Evolutionary conservation across 2,329 filamentous ascomycete species (phyloP), one percentile per base, ranked within the genome.

Genomic region (Aureobasidium sp.): DNA sequence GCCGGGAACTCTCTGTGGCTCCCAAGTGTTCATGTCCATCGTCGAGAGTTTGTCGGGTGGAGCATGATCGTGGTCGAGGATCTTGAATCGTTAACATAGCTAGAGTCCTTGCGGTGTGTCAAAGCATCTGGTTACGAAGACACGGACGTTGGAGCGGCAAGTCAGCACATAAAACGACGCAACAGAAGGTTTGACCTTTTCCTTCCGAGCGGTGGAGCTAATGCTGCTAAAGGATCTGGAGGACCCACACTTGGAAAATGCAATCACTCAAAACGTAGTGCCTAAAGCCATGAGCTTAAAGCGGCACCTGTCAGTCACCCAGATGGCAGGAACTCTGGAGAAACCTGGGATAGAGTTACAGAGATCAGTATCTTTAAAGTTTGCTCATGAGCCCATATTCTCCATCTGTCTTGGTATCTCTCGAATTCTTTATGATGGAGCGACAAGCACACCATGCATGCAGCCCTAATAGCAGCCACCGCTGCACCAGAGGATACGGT

Each of bases 81-180:
- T 14, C 19, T 22, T 14, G 24, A 12, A 39, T 40, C 12, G 3
- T 50, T 50, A 50, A 50, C 47, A 50, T 50, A 40, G 47, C 16
- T 19, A 38, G 8, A 38, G 24, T 10, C 7, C 17, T 24, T 30
- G 16, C 16, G n/a, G 25, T 24, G 35, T 40, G 24, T 27, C 35
- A 40, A 50, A 22, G 34, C 24, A 40, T 27, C 24, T 19, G 21
- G n/a, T 35, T 30, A 14, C n/a, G 12, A 22, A 32, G 12, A 24
- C 34, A 40, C 35, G 35, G 34, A 40, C 27, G 25, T 27, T 38
- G 19, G 39, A 19, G 35, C 45, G 34, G 45, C 32, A 49, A 12
- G 35, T 40, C 34, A 50, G 35, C 47, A n/a, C 8, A 22, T 50
- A 35, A 39, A 50, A 50, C 47, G 47, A 50, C 14, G 25, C 34